Evolutionary conservation across 805 yeast genomes (phyloP).

Genomic region (Phaffomyces thermotolerans): DNA sequence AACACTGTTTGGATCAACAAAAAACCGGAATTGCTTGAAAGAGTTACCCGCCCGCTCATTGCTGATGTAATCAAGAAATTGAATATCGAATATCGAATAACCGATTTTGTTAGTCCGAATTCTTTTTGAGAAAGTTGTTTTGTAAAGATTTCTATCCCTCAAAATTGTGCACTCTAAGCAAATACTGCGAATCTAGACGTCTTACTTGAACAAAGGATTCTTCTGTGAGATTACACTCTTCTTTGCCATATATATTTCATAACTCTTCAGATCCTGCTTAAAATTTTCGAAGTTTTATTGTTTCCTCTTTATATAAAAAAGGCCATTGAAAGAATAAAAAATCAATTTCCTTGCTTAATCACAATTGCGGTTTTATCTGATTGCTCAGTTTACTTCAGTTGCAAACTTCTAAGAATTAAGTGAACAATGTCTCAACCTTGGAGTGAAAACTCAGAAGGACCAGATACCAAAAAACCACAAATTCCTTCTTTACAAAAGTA

Average conservation of each 20-base stretch:
- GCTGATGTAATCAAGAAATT: no score
- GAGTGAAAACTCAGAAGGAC: conserved; percentile 19
- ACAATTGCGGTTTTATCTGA: neutral
- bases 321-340: neutral
- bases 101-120: no score
- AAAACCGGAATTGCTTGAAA: neutral
- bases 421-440: conserved; percentile 21
- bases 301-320: no score
- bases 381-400: neutral
- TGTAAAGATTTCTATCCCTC: neutral
- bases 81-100: no score
- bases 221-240: no score
- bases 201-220: no score
- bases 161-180: no score
- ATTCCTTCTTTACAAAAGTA: conserved; percentile 25
- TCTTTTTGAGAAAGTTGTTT: neutral
- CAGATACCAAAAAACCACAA: conserved; percentile 21
- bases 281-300: no score
- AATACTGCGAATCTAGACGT: no score
- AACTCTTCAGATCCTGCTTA: no score
- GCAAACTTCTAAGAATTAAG: neutral
- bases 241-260: no score
- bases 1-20: neutral
- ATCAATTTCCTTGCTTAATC: neutral
- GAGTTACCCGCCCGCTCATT: no score